phyloP scores from a whole-genome alignment of 2,329 filamentous ascomycete genomes.

The Pseudophaeomoniella oleicola region DNA sequence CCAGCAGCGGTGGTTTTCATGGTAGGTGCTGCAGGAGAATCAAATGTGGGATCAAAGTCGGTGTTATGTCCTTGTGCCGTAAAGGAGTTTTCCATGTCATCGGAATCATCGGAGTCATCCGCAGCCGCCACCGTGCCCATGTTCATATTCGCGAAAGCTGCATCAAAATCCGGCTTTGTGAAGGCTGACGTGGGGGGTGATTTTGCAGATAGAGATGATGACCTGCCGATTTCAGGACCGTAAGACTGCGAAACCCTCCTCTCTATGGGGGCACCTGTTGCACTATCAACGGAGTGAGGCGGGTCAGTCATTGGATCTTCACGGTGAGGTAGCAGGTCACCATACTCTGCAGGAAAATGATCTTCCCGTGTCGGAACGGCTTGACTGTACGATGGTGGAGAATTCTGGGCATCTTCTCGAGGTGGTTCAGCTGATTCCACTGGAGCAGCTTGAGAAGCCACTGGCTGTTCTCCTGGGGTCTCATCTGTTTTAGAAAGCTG shows the following conservation, averaged over 20 bases:
- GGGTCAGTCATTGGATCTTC: constrained; percentile 23
- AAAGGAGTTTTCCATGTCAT: constrained; percentile 42
- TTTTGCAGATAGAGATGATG: constrained; percentile 9
- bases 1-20: constrained; percentile 12
- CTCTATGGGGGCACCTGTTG: constrained; percentile 15
- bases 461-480: constrained; percentile 5
- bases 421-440: constrained; percentile 29
- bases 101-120: constrained; percentile 23
- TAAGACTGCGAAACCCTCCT: constrained; percentile 8
- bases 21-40: constrained; percentile 17
- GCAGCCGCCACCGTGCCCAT: constrained; percentile 28
- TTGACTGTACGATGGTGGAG: constrained; percentile 32
- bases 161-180: constrained; percentile 28
- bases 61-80: constrained; percentile 17
- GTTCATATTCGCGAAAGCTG: constrained; percentile 28
- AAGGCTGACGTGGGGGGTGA: constrained; percentile 17
- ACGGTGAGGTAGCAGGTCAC: constrained; percentile 24
- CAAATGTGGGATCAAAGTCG: constrained; percentile 33
- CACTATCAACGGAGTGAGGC: constrained; percentile 21
- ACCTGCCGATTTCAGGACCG: constrained; percentile 8
- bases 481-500: constrained; percentile 1
- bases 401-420: constrained; percentile 38
- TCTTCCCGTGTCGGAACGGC: constrained; percentile 9
- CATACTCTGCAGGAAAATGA: constrained; percentile 24
- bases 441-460: constrained; percentile 17